These are phyloP conservation scores for Calonectria pauciramosa DNA, from an alignment of 2,329 filamentous ascomycete genomes.

Conservation along the genomic window DNA sequence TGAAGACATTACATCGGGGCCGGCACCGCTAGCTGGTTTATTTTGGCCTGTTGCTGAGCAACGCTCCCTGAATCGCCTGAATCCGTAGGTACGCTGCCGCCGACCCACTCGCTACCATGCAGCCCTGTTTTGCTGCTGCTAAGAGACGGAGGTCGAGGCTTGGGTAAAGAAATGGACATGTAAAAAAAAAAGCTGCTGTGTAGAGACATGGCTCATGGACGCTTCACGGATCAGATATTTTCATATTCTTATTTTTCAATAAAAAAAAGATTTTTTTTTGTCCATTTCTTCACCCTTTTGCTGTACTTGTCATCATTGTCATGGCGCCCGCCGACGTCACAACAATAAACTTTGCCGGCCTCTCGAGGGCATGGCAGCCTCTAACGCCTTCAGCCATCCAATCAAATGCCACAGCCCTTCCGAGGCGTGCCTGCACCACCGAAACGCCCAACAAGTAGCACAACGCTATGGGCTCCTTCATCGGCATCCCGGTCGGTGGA, in stretches of 20 bases:
- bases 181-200: not conserved
- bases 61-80: slow-evolving; percentile 26
- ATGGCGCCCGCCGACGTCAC: not conserved
- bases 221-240: too few species aligned
- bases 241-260: too few species aligned
- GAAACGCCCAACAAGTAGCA: slow-evolving; percentile 1
- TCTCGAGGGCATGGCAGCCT: not conserved
- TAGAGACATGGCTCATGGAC: not conserved
- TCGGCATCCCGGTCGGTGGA: slow-evolving; percentile 26
- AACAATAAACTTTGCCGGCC: not conserved
- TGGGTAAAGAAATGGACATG: not conserved
- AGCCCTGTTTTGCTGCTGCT: slow-evolving; percentile 22
- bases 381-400: not conserved
- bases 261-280: too few species aligned
- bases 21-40: slow-evolving; percentile 31
- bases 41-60: slow-evolving; percentile 46
- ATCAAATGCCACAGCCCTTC: not conserved
- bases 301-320: not conserved
- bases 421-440: not conserved
- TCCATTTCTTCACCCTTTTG: not conserved
- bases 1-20: not conserved
- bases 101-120: slow-evolving; percentile 14
- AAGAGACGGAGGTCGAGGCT: not conserved
- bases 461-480: slow-evolving; percentile 1
- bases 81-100: not conserved